Percentiles rank a stretch among this genome's conserved stretches.
Evolutionary conservation across 2,329 filamentous ascomycete species (phyloP).

Genomic region (Chrysosporium queenslandicum): DNA sequence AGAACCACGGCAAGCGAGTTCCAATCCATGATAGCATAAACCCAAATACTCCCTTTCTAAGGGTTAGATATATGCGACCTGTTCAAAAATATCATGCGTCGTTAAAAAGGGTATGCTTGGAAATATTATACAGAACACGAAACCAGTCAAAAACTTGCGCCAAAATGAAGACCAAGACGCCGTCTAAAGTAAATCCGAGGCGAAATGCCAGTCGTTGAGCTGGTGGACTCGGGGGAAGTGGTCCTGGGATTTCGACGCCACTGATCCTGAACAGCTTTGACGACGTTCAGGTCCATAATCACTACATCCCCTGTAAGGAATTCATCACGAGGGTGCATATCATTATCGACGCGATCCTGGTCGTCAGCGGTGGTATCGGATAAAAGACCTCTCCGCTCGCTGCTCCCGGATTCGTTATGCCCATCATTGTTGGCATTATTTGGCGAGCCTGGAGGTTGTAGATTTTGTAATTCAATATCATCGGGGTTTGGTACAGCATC

Average conservation of each 20-base stretch:
- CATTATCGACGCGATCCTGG: neutral
- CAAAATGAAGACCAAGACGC: conserved; percentile 8
- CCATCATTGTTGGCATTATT: neutral
- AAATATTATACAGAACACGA: neutral
- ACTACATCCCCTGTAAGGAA: conserved; percentile 31
- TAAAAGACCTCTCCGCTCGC: conserved; percentile 18
- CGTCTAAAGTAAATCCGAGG: conserved; percentile 3
- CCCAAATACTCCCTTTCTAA: neutral
- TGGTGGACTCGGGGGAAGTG: conserved; percentile 18
- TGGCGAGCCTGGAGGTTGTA: conserved; percentile 20
- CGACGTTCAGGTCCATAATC: conserved; percentile 31
- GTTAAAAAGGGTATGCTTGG: neutral
- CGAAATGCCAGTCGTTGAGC: conserved; percentile 14
- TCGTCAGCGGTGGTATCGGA: neutral
- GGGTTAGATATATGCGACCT: neutral
- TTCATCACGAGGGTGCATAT: conserved; percentile 29
- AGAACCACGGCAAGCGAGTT: too few species aligned
- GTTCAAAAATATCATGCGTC: neutral
- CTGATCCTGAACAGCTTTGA: conserved; percentile 31
- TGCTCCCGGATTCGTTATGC: conserved; percentile 18
- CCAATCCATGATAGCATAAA: too few species aligned
- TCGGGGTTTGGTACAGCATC: conserved; percentile 21
- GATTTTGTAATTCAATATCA: conserved; percentile 34
- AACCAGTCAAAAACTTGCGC: neutral
- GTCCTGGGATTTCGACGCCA: conserved; percentile 27